Base-by-base conservation (phyloP, 2,329 filamentous ascomycete species). In the Colletotrichum lentis region DNA sequence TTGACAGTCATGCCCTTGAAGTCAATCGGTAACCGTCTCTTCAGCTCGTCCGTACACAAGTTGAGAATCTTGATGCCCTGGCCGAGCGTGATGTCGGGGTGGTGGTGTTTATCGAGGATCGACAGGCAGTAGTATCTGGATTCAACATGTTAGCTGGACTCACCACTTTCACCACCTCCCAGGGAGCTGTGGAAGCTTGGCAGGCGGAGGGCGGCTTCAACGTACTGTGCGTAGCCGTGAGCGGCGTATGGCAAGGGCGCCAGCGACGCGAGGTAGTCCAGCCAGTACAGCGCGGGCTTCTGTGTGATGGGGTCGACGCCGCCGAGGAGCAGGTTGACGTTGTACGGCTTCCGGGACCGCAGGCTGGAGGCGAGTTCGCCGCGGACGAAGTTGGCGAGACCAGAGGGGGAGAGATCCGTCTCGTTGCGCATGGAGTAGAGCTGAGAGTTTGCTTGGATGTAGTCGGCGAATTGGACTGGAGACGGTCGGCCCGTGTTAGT, bases 401-500 rank as follows among this genome's bases (percentile, higher is more conserved):
- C 96, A 43, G 91, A 90, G 11, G 96, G 95, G 52, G 93, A 93
- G 70, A 99, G 89, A 76, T 97, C 93, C 77, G 91, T 91, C 81
- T 94, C 92, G 80, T 98, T 98, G 77, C 96, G 93, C 94, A 98
- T 99, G 73, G 92, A 94, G 84, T 99, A 99, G 77, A 99, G 91
- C 82, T 97, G 93, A 71, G 96, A 90, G 81, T 99, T 99, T 79
- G 95, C 94, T 88, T 98, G 94, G 80, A 99, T 96, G 84, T 95
- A 99, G 84, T 99, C 96, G 79, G 96, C 93, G 80, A 99, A 99
- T 90, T 99, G 95, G 71, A 98, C 94, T 97, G 78, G 67, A 54
- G 14, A 66, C 31, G 14, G 4, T 41, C 35, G 71, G 76, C 52
- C 62, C 70, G 53, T 18, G 69, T 73, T 47, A 68, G 69, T 37